Base-by-base conservation (phyloP, 2,329 filamentous ascomycete species). In the Eurotiales sp. region DNA sequence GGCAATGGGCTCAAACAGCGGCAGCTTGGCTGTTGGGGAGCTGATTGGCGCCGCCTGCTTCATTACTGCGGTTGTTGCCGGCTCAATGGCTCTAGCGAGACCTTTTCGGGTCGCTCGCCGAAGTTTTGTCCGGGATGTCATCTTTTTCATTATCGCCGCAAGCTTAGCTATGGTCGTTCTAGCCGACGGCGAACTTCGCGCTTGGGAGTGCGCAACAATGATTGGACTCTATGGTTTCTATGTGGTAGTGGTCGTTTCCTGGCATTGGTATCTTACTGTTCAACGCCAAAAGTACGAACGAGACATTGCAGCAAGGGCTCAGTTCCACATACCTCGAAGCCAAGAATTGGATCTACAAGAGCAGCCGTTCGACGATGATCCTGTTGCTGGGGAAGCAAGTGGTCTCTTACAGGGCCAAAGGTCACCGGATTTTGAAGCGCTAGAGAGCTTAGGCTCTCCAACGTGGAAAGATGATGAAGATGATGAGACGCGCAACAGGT, bases 1-100 rank as follows among this genome's bases (percentile, higher is more conserved):
- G 14, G 95, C 93, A 59, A 97, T 99, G 90, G 86, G 85, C 63
- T 96, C 91, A 21, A 90, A 97, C 64, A 96, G 91, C 66, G 92
- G 92, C n/a, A 95, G 91, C 73, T 82, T 99, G 77, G 93, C 93
- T 1, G 84, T 99, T 36, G 93, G 93, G 41, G 93, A 99, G 73
- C 78, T 99, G 46, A 90, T 99, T 48, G 93, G 93, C 29, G 93
- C 93, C 10, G 93, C 93, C 29, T 85, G 89, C 56, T 99, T 99
- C 72, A 99, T 99, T 68, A 95, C 91, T 1, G 88, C 91, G 1
- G 92, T 99, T 15, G 93, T 99, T 29, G 90, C 92, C 4, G 93
- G 93, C 14, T 95, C 90, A 51, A 99, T 99, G 93, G 93, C 92
- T 12, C 72, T 99, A 50, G 91, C 96, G n/a, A 82, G 89, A 57